These are phyloP conservation scores for Ilyonectria destructans DNA, from an alignment of 2,329 filamentous ascomycete species.

Conservation along the genomic window DNA sequence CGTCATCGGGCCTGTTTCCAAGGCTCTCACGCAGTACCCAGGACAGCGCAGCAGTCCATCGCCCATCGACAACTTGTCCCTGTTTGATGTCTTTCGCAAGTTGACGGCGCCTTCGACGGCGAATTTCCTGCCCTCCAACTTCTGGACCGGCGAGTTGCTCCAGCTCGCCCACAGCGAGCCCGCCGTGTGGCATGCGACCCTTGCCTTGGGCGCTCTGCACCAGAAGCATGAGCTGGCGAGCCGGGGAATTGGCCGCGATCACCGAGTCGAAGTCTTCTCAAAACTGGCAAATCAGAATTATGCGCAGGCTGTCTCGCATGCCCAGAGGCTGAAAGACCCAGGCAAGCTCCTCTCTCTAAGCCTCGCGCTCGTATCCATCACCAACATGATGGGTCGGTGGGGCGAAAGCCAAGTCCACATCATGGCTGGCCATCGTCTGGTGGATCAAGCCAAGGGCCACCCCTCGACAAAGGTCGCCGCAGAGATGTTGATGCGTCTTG, in stretches of 20 bases:
- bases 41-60: constrained; percentile 13
- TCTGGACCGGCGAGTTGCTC: constrained; percentile 53
- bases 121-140: constrained; percentile 50
- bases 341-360: constrained; percentile 51
- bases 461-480: constrained; percentile 37
- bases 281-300: constrained; percentile 50
- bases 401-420: constrained; percentile 53
- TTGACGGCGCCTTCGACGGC: constrained; percentile 50
- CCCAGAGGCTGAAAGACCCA: constrained; percentile 47
- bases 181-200: constrained; percentile 55
- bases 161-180: constrained; percentile 55
- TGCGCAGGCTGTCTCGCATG: constrained; percentile 48
- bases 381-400: constrained; percentile 53
- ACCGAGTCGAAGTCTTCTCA: constrained; percentile 27
- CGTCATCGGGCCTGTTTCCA: constrained; percentile 51
- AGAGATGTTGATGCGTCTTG: constrained; percentile 51
- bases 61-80: constrained; percentile 34
- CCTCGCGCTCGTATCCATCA: constrained; percentile 51
- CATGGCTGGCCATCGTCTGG: constrained; percentile 48
- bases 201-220: constrained; percentile 56
- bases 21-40: constrained; percentile 43
- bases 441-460: constrained; percentile 40
- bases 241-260: constrained; percentile 23
- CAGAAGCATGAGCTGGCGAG: constrained; percentile 43
- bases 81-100: constrained; percentile 57